phyloP scores from a whole-genome alignment of 257 asterid genomes.

The Cynanchum wilfordii region DNA sequence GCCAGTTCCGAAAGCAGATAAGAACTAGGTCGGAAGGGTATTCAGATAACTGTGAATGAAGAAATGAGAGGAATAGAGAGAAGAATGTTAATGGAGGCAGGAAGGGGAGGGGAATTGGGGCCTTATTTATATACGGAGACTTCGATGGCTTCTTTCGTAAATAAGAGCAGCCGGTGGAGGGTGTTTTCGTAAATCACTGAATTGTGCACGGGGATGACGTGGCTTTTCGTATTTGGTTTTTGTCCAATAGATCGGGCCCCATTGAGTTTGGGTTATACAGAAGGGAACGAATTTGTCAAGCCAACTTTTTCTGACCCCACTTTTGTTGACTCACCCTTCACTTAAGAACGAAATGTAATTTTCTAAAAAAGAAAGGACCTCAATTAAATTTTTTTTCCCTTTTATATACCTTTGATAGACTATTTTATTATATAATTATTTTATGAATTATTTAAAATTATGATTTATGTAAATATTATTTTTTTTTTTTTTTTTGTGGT shows the following conservation, averaged over 20 bases:
- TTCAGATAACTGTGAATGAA: background rate
- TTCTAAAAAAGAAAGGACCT: no score
- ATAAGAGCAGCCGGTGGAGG: conserved; percentile 15
- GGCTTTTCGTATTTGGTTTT: conserved; percentile 8
- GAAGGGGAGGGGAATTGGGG: background rate
- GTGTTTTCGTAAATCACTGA: background rate
- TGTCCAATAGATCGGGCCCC: conserved; percentile 1
- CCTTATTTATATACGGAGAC: conserved; percentile 16
- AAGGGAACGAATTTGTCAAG: conserved; percentile 6
- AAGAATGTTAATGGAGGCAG: background rate
- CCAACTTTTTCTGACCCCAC: conserved; percentile 17
- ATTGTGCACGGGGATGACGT: conserved; percentile 17
- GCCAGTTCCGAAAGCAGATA: conserved; percentile 60
- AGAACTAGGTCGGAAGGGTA: no score
- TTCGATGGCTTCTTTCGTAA: conserved; percentile 9
- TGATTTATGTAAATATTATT: no score
- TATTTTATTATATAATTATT: no score
- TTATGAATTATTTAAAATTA: no score
- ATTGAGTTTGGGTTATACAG: background rate
- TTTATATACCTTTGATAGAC: no score
- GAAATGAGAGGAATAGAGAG: background rate
- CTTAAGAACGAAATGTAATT: no score
- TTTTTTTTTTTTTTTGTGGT: no score
- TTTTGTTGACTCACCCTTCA: no score
- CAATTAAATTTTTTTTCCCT: no score